These are phyloP conservation scores for Microdochium trichocladiopsis DNA, from an alignment of 2,329 filamentous ascomycete species.

Conservation along the genomic window DNA sequence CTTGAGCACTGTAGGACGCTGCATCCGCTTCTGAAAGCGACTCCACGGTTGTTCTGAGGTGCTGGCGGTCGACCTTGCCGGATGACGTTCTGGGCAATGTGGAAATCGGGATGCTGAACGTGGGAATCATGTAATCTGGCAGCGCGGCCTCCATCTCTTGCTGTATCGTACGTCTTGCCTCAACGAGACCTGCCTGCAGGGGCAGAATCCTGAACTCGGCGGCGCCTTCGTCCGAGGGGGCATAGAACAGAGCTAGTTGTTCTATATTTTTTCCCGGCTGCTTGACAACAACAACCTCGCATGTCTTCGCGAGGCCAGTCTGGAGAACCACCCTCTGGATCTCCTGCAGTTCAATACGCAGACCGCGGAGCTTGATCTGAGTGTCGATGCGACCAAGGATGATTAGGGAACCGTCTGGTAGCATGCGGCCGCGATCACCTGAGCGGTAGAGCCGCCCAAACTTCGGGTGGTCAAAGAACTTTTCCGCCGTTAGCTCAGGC, in stretches of 20 bases:
- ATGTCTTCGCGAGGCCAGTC: conserved; percentile 47
- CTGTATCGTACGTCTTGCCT: conserved; percentile 40
- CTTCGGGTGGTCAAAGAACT: conserved; percentile 60
- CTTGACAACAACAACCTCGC: conserved; percentile 53
- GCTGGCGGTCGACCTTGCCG: conserved; percentile 63
- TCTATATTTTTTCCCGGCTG: conserved; percentile 29
- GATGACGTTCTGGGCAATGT: conserved; percentile 64
- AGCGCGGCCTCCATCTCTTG: conserved; percentile 46
- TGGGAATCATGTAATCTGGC: conserved; percentile 74
- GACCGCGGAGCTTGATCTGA: conserved; percentile 76
- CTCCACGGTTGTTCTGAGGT: conserved; percentile 41
- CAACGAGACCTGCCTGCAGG: conserved; percentile 18
- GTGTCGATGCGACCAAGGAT: conserved; percentile 70
- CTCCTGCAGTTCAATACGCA: conserved; percentile 72
- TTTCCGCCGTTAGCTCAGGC: conserved; percentile 52
- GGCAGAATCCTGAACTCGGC: conserved; percentile 28
- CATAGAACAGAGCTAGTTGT: conserved; percentile 64
- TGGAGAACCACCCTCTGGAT: conserved; percentile 58
- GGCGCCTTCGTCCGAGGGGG: conserved; percentile 27
- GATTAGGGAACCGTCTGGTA: conserved; percentile 67
- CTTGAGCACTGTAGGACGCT: conserved; percentile 18
- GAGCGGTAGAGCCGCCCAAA: conserved; percentile 75
- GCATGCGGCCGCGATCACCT: conserved; percentile 74
- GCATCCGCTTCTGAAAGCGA: conserved; percentile 37
- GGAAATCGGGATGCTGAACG: conserved; percentile 63